phyloP scores from a whole-genome alignment of 2,329 filamentous ascomycete species.

The Sordariomycetes sp. region DNA sequence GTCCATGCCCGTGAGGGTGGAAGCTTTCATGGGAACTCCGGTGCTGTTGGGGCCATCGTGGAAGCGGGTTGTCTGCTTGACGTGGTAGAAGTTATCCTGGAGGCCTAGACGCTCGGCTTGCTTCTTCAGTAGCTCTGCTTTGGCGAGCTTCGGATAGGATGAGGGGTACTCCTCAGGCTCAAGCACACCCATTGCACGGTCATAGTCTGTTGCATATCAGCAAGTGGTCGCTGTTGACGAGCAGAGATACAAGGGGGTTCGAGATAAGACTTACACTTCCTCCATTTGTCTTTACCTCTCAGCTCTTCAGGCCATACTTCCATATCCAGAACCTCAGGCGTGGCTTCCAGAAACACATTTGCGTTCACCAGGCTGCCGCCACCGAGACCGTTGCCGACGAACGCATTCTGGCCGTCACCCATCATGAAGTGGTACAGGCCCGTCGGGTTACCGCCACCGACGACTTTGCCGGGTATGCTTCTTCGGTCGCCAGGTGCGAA shows the following conservation, averaged over 20 bases:
- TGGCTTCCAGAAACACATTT: constrained; percentile 55
- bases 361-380: constrained; percentile 59
- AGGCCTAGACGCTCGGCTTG: constrained; percentile 45
- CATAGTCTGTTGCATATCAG: constrained; percentile 44
- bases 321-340: constrained; percentile 41
- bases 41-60: constrained; percentile 48
- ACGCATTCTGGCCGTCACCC: constrained; percentile 54
- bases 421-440: constrained; percentile 56
- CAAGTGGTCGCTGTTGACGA: too few species aligned
- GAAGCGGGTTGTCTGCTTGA: constrained; percentile 56
- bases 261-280: constrained; percentile 31
- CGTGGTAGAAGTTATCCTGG: constrained; percentile 42
- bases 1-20: constrained; percentile 53
- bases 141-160: constrained; percentile 47
- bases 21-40: constrained; percentile 55
- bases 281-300: constrained; percentile 30
- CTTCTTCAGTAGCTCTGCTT: constrained; percentile 45
- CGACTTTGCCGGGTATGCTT: constrained; percentile 15
- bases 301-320: constrained; percentile 52
- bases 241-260: too few species aligned
- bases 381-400: constrained; percentile 54
- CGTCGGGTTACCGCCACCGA: constrained; percentile 41
- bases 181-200: constrained; percentile 44
- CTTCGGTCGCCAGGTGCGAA: constrained; percentile 30
- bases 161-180: constrained; percentile 50